Percentiles rank a stretch among this genome's conserved stretches.
These are phyloP conservation scores for Isoetes taiwanensis DNA, from an alignment of 75 land plant genomes.

Conservation along the genomic window DNA sequence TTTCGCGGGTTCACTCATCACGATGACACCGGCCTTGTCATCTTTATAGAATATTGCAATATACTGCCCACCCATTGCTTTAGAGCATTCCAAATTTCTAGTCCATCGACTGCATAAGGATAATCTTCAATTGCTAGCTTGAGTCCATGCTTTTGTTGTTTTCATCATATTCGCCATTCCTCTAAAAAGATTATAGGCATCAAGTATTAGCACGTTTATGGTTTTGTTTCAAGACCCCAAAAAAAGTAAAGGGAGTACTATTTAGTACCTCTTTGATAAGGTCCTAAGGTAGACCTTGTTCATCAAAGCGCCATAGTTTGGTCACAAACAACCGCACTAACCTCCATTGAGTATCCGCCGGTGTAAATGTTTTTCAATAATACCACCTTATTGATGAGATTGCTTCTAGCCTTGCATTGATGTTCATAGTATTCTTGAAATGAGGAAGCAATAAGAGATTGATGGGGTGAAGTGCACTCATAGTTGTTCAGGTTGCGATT, in stretches of 20 bases:
- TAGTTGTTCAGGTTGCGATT: constrained; percentile 44
- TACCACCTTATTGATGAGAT: constrained; percentile 36
- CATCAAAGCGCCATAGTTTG: constrained; percentile 32
- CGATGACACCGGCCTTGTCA: constrained; percentile 18
- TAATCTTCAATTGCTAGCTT: constrained; percentile 66
- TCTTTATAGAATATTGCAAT: constrained; percentile 47
- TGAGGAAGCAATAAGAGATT: constrained; percentile 45
- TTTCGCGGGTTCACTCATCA: constrained; percentile 68
- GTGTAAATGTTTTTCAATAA: constrained; percentile 32
- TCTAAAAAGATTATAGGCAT: constrained; percentile 33
- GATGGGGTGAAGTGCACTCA: constrained; percentile 54
- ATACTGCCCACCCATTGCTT: constrained; percentile 40
- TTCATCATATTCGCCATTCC: constrained; percentile 37
- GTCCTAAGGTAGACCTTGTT: constrained; percentile 36
- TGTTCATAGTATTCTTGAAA: constrained; percentile 53
- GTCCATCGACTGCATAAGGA: constrained; percentile 87
- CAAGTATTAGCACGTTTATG: too few species aligned
- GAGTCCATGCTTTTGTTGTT: constrained; percentile 22
- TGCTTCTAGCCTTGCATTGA: constrained; percentile 39
- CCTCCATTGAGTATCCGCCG: constrained; percentile 32
- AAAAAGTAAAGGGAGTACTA: background rate
- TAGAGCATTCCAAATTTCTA: constrained; percentile 76
- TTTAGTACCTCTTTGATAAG: constrained; percentile 31
- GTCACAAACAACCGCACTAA: constrained; percentile 35
- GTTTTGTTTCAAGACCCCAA: too few species aligned